These are phyloP conservation scores for Sophora flavescens DNA, from an alignment of 306 rosid species.

Conservation along the genomic window DNA sequence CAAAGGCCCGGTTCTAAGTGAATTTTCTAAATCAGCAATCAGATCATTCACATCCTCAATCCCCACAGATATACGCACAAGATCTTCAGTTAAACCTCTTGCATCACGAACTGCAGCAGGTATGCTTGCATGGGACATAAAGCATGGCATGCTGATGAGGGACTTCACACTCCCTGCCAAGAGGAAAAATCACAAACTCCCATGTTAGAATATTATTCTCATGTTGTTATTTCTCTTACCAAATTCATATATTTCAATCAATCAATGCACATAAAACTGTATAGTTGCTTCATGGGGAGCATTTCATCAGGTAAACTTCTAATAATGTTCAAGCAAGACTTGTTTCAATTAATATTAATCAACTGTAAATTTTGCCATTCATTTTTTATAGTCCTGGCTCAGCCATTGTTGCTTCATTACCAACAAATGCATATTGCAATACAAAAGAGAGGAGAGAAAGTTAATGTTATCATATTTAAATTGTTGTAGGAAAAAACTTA, in stretches of 20 bases:
- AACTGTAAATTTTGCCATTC: neutral
- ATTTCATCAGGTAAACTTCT: neutral
- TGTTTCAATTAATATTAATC: neutral
- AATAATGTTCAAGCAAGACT: neutral
- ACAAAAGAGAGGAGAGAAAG: neutral
- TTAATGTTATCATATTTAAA: neutral
- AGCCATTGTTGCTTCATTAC: neutral
- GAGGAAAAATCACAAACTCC: neutral
- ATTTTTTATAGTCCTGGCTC: neutral
- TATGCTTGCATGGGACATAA: constrained; percentile 91
- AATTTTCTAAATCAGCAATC: constrained; percentile 70
- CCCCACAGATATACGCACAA: constrained; percentile 83
- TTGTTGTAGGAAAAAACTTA: constrained; percentile 8
- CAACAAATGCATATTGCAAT: neutral
- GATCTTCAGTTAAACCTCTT: constrained; percentile 89
- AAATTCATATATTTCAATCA: constrained; percentile 6
- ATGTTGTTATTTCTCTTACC: neutral
- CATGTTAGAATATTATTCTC: neutral
- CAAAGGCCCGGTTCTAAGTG: constrained; percentile 73
- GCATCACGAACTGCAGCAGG: constrained; percentile 80
- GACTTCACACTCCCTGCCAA: constrained; percentile 90
- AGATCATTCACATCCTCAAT: constrained; percentile 87
- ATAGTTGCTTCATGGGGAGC: neutral
- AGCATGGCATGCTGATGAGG: constrained; percentile 86
- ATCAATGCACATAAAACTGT: neutral